A percentile compares a stretch with the other conserved stretches of the same genome.
Evolutionary conservation across 1,139 yeast genomes (phyloP).

Genomic region (Blastobotrys malaysiensis): DNA sequence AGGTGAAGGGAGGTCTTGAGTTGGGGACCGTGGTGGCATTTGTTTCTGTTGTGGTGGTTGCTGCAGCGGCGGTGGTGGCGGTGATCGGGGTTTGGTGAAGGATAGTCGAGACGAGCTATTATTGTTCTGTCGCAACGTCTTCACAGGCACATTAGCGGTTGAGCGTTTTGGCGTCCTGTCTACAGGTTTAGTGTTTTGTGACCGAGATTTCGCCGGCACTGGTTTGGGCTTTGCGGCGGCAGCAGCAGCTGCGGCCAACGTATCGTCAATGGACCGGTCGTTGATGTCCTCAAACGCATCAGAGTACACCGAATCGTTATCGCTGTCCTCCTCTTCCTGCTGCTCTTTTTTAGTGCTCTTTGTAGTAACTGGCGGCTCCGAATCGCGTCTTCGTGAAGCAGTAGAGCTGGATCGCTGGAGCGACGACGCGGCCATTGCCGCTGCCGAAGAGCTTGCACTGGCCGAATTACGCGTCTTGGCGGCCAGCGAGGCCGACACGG

Average conservation of each 20-base stretch:
- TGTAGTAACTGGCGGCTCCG: neutral
- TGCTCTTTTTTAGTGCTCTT: neutral
- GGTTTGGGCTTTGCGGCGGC: constrained; percentile 2
- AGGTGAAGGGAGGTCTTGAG: neutral
- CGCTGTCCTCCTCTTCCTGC: neutral
- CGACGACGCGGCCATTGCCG: neutral
- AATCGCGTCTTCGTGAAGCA: neutral
- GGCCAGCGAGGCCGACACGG: neutral
- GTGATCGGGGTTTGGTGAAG: neutral
- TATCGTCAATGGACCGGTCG: constrained; percentile 4
- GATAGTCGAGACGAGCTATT: neutral
- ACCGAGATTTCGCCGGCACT: neutral
- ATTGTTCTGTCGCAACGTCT: neutral
- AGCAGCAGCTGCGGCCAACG: constrained; percentile 9
- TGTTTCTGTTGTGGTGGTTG: too few species aligned
- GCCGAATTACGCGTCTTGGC: neutral
- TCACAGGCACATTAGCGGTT: neutral
- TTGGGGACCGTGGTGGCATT: neutral
- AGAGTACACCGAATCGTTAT: constrained; percentile 23
- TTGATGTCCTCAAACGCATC: constrained; percentile 23
- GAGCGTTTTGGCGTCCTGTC: neutral
- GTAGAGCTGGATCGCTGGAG: neutral
- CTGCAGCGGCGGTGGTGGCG: too few species aligned
- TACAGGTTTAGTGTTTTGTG: neutral
- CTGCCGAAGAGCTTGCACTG: neutral